phyloP scores from a whole-genome alignment of 495 filamentous ascomycete genomes.

The Penicillium odoratum region DNA sequence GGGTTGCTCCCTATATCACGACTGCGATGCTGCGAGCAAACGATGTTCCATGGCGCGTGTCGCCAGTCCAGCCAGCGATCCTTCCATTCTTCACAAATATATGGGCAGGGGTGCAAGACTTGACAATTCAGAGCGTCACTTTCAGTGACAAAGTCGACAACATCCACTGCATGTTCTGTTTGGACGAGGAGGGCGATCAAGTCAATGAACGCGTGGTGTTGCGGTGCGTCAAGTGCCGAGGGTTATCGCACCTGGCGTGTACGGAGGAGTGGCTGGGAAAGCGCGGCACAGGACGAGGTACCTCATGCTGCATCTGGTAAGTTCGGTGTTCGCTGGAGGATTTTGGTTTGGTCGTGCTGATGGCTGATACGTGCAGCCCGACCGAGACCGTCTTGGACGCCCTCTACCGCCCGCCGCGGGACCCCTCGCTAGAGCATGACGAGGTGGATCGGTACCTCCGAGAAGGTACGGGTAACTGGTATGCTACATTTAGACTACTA shows the following conservation, averaged over 20 bases:
- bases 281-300: neutral
- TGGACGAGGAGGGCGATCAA: neutral
- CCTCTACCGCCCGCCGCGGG: neutral
- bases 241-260: neutral
- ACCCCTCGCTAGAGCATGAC: no score
- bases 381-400: neutral
- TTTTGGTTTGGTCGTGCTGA: neutral
- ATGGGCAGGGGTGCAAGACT: neutral
- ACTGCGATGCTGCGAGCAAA: neutral
- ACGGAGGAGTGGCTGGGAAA: neutral
- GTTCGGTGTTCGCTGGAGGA: neutral
- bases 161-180: neutral
- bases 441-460: no score
- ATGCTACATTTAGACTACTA: no score
- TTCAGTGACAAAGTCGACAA: neutral
- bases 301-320: neutral
- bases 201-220: neutral
- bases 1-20: neutral
- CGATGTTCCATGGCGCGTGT: neutral
- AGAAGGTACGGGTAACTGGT: no score
- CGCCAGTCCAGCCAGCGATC: neutral
- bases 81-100: neutral
- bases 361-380: neutral
- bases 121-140: neutral
- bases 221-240: neutral